Evolutionary conservation across 139 green algal genomes (phyloP).

Genomic region (Chlorella vulgaris): DNA sequence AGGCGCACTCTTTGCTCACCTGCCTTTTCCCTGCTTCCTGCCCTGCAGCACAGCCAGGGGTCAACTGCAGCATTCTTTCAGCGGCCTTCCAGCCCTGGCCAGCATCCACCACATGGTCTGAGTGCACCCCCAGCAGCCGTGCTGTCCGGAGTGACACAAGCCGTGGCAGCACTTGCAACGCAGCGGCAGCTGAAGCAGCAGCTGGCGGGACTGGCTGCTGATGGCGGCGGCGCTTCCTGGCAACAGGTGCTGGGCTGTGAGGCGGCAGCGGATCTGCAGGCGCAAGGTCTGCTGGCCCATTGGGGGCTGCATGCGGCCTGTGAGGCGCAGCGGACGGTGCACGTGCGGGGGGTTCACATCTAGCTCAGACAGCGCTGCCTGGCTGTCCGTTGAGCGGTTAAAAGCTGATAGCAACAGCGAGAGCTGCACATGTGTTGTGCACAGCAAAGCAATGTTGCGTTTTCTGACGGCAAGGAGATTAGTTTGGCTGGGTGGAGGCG

Average conservation of each 20-base stretch:
- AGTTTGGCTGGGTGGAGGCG: too few species aligned
- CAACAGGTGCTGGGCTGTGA: too few species aligned
- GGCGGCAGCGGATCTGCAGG: slow-evolving; percentile 22
- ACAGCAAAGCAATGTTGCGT: too few species aligned
- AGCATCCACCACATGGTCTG: neutral
- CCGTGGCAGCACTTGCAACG: neutral
- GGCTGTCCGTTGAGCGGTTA: too few species aligned
- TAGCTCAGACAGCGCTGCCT: too few species aligned
- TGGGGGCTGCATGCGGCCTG: slow-evolving; percentile 5
- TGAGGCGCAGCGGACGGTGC: neutral
- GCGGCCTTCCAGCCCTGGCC: slow-evolving; percentile 3
- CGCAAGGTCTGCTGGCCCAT: slow-evolving; percentile 14
- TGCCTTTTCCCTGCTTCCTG: neutral
- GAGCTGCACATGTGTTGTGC: too few species aligned
- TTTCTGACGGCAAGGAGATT: too few species aligned
- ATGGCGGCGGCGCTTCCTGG: neutral
- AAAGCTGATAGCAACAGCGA: too few species aligned
- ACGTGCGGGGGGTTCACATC: neutral
- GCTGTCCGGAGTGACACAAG: neutral
- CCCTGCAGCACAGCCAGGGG: slow-evolving; percentile 10
- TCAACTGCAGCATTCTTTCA: too few species aligned
- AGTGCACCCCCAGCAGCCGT: neutral
- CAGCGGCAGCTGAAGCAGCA: slow-evolving; percentile 9
- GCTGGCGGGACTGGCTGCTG: neutral
- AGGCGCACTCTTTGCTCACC: too few species aligned